Evolutionary conservation across 805 yeast genomes (phyloP).

Genomic region (Lipomyces orientalis): DNA sequence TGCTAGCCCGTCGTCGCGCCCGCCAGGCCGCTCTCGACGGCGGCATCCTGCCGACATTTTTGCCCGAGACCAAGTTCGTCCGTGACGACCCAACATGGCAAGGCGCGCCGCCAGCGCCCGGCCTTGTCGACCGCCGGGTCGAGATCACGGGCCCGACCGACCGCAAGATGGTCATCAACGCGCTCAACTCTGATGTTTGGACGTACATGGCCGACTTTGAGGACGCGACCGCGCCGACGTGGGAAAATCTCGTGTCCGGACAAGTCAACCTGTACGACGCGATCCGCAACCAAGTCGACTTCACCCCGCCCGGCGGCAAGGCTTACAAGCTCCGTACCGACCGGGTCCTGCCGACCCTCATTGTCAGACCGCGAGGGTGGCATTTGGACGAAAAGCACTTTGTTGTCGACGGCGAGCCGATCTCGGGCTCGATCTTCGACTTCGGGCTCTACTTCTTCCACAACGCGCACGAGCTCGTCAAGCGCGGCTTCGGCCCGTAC

Average conservation of each 20-base stretch:
- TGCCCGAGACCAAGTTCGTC: constrained; percentile 66
- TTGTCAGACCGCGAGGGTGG: constrained; percentile 72
- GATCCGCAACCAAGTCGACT: constrained; percentile 60
- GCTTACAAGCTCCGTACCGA: constrained; percentile 60
- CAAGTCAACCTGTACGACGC: constrained; percentile 75
- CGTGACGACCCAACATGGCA: constrained; percentile 73
- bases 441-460: constrained; percentile 74
- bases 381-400: constrained; percentile 72
- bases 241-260: constrained; percentile 70
- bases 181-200: constrained; percentile 69
- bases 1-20: constrained; percentile 60
- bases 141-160: constrained; percentile 81
- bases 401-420: constrained; percentile 68
- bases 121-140: constrained; percentile 71
- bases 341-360: constrained; percentile 59
- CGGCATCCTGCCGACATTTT: constrained; percentile 70
- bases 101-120: constrained; percentile 71
- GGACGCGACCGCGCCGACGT: constrained; percentile 74
- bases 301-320: constrained; percentile 48
- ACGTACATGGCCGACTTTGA: constrained; percentile 81
- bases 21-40: constrained; percentile 63
- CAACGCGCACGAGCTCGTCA: constrained; percentile 64
- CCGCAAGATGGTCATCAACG: constrained; percentile 76
- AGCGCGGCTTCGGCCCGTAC: constrained; percentile 70
- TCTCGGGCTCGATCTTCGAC: constrained; percentile 70